Evolutionary conservation across 495 filamentous ascomycete genomes (phyloP).

Genomic region (Collariella sp.): DNA sequence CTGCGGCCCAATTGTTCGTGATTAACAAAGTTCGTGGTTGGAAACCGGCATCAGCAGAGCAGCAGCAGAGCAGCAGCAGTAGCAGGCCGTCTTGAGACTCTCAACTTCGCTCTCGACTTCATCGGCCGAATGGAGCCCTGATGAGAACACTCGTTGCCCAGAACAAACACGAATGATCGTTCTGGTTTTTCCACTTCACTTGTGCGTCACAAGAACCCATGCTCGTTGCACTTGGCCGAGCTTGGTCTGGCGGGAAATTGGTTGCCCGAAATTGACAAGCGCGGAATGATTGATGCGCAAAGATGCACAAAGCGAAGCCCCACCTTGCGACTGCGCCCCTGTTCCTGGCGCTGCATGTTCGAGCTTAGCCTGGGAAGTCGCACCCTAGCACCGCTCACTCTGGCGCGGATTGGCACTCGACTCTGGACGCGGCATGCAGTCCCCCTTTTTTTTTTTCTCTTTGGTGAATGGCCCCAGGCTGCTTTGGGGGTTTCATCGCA

Average conservation of each 20-base stretch:
- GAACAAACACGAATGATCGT: background rate
- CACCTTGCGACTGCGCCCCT: background rate
- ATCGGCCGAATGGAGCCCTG: too few relatives aligned
- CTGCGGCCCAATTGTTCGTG: background rate
- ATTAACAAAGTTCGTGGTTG: background rate
- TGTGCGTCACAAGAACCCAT: background rate
- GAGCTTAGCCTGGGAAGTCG: background rate
- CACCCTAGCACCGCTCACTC: slow-evolving; percentile 7
- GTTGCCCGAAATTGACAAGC: slow-evolving; percentile 21
- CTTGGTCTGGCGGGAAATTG: slow-evolving; percentile 17
- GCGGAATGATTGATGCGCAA: slow-evolving; percentile 1
- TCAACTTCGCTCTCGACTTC: too few relatives aligned
- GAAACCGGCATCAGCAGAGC: too few relatives aligned
- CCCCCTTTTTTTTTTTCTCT: slow-evolving; percentile 16
- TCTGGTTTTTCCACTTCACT: background rate
- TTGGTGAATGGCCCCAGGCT: background rate
- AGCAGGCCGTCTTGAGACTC: too few relatives aligned
- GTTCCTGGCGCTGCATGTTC: background rate
- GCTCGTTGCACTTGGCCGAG: background rate
- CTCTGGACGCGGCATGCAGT: slow-evolving; percentile 14
- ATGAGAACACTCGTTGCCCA: background rate
- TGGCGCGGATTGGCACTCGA: slow-evolving; percentile 13
- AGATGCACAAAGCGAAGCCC: background rate
- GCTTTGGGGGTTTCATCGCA: slow-evolving; percentile 11
- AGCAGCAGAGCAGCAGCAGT: too few relatives aligned